These are phyloP conservation scores for Suillus clintonianus DNA, from an alignment of 768 basidiomycete genomes.

Conservation along the genomic window DNA sequence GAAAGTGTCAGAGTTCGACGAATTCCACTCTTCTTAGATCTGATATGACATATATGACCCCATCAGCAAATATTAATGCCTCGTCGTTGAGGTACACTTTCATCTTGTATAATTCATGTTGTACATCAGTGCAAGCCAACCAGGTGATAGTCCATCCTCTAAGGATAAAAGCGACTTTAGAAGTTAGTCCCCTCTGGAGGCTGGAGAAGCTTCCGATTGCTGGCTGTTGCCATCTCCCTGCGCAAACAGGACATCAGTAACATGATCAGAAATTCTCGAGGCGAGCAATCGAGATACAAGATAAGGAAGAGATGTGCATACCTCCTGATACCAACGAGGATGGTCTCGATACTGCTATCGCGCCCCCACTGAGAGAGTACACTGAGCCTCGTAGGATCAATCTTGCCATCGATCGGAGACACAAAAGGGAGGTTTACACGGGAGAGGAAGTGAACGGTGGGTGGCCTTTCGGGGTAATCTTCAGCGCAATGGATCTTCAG, in stretches of 20 bases:
- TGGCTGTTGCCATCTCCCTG: constrained; percentile 93
- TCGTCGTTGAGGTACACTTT: constrained; percentile 1
- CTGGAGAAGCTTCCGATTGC: constrained; percentile 93
- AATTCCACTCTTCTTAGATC: neutral
- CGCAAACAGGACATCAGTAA: constrained; percentile 6
- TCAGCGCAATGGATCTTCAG: constrained; percentile 86
- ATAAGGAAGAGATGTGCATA: constrained; percentile 26
- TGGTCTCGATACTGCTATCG: constrained; percentile 78
- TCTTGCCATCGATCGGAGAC: constrained; percentile 68
- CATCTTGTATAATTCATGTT: neutral
- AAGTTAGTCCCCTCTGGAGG: constrained; percentile 86
- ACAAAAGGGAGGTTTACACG: constrained; percentile 95
- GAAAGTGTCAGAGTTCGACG: neutral
- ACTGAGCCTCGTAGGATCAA: constrained; percentile 70
- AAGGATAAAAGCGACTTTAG: constrained; percentile 27
- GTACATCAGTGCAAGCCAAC: constrained; percentile 5
- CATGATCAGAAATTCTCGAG: neutral
- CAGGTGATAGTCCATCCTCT: neutral
- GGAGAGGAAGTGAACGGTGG: constrained; percentile 82
- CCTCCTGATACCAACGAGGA: constrained; percentile 94
- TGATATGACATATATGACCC: neutral
- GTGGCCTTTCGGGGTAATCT: constrained; percentile 75
- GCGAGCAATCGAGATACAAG: neutral
- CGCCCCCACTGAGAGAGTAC: constrained; percentile 78
- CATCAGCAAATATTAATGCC: neutral